Base-by-base conservation (phyloP, 441 rosid species). In the Arabidopsis hybrid region DNA sequence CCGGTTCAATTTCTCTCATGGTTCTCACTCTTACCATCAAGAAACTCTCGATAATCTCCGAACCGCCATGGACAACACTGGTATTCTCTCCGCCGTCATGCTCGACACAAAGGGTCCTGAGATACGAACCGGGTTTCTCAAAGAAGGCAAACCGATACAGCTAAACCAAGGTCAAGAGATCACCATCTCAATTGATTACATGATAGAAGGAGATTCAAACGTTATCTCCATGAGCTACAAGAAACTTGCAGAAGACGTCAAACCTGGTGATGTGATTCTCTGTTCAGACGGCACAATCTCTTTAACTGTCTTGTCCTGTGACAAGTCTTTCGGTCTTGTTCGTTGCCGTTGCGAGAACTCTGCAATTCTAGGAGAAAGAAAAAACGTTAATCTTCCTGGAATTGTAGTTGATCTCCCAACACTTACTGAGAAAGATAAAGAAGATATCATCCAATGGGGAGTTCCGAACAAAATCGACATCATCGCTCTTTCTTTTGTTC, bases 1-100 rank as follows among this genome's bases (percentile, higher is more conserved):
- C 12, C 90, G 93, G n/a, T 90, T 90, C 89, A 90, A 88, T 75
- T 88, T 90, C 85, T 90, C 96, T 3, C 96, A 90, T 31, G 96
- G 93, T n/a, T 81, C 88, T n/a, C 93, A 88, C 16, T 88, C 84
- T 40, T 90, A 88, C 42, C 96, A 88, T 69, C 90, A 86, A 80
- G 93, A 84, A 81, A 89, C 91, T 58, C 73, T 91, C 53, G 53
- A 90, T 83, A 88, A 62, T 29, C 67, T 62, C 21, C 10, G 39
- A 42, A 43, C 12, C 16, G 34, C 65, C 9, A 60, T 60, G 47
- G 29, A 11, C 10, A 60, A 60, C 0, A 60, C 49, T 3, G 47
- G 47, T 1, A 38, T 60, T 11, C 64, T 18, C 47, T 38, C 32
- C 9, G 47, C 64, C 10, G 64, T 60, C 10, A 60, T 60, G 64